A percentile compares a stretch with the other conserved stretches of the same genome.
Conservation (phyloP, 805 yeast genomes). For the Ogataea salicorniae region DNA sequence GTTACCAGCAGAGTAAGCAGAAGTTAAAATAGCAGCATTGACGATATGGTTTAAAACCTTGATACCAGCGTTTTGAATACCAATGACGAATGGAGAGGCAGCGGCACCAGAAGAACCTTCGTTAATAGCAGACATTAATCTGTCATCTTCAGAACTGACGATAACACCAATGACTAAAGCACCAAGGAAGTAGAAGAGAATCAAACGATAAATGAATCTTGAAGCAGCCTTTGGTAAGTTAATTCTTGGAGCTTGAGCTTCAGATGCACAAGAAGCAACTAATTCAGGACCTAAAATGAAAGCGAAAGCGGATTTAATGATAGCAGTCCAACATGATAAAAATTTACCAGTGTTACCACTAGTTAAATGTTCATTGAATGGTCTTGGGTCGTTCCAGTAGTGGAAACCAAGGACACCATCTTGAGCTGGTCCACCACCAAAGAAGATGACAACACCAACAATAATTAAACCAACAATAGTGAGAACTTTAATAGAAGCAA, state of each 20-base stretch:
- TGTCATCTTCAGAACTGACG: constrained; percentile 48
- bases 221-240: constrained; percentile 58
- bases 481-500: constrained; percentile 56
- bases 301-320: constrained; percentile 62
- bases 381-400: constrained; percentile 49
- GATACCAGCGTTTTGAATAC: constrained; percentile 56
- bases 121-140: constrained; percentile 40
- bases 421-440: constrained; percentile 55
- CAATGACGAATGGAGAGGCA: constrained; percentile 63
- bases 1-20: constrained; percentile 51
- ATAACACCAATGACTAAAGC: constrained; percentile 55
- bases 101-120: constrained; percentile 48
- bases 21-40: constrained; percentile 55
- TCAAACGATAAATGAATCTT: constrained; percentile 57
- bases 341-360: constrained; percentile 57
- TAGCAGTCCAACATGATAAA: constrained; percentile 56
- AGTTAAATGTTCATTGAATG: constrained; percentile 45
- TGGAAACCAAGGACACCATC: constrained; percentile 61
- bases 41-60: constrained; percentile 55
- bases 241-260: constrained; percentile 52
- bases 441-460: constrained; percentile 48
- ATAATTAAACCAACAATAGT: constrained; percentile 58
- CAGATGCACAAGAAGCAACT: constrained; percentile 54
- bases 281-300: constrained; percentile 62
- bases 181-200: constrained; percentile 53